Conservation (phyloP, 495 filamentous ascomycete genomes). For the Podospora pseudopauciseta region DNA sequence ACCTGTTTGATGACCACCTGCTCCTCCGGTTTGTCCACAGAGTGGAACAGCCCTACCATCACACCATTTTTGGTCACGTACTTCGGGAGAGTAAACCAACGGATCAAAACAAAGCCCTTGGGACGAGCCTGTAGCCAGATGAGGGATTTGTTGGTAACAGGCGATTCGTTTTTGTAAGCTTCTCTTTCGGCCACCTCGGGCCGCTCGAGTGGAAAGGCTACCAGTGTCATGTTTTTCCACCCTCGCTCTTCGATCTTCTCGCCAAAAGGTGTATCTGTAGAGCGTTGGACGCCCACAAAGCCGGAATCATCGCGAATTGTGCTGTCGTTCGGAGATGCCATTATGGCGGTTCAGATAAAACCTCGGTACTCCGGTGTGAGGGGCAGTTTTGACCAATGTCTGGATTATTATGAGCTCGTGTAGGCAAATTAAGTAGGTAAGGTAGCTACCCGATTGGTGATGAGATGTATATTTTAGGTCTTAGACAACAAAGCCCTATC, state of each 20-base stretch:
- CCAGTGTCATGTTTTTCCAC: background rate
- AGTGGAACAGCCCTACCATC: conserved; percentile 11
- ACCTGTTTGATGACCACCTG: conserved; percentile 17
- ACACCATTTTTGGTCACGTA: background rate
- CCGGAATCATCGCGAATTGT: background rate
- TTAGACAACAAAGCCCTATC: background rate
- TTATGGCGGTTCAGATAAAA: background rate
- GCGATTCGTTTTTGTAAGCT: background rate
- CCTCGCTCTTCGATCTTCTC: background rate
- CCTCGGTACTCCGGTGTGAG: no score
- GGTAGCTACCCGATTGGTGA: no score
- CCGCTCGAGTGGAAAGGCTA: background rate
- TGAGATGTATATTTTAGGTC: background rate
- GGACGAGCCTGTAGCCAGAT: background rate
- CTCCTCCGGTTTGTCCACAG: conserved; percentile 11
- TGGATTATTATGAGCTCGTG: no score
- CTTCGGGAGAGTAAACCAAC: background rate
- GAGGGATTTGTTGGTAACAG: background rate
- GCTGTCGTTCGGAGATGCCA: background rate
- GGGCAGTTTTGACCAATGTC: no score
- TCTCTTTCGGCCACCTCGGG: background rate
- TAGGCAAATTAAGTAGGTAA: no score
- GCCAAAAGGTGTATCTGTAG: background rate
- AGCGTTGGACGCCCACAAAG: background rate
- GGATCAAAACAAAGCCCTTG: background rate